Conservation (phyloP, 257 asterid genomes). For the Vinca minor region DNA sequence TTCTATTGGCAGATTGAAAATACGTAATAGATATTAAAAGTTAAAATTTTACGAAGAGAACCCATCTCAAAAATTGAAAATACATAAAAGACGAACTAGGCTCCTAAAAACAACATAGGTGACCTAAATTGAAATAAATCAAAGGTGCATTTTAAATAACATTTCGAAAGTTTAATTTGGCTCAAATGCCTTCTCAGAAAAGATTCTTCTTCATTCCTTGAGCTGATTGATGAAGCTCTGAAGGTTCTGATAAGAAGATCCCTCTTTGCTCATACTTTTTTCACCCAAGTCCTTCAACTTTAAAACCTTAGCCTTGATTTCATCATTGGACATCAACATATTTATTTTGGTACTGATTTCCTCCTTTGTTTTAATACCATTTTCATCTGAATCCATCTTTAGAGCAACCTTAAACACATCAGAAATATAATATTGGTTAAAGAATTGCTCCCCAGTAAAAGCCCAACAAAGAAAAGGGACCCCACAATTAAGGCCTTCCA, state of each 20-base stretch:
- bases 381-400: constrained; percentile 23
- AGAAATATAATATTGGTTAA: constrained; percentile 28
- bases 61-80: no score
- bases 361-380: constrained; percentile 23
- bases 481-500: constrained; percentile 28
- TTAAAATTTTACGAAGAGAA: no score
- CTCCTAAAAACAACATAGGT: no score
- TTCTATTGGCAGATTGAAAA: no score
- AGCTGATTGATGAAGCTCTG: constrained; percentile 13
- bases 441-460: constrained; percentile 28
- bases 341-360: constrained; percentile 33
- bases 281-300: constrained; percentile 21
- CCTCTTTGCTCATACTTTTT: constrained; percentile 24
- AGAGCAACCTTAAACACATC: constrained; percentile 37
- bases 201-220: no score
- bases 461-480: constrained; percentile 45
- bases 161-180: no score
- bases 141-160: no score
- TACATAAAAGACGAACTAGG: no score
- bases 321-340: constrained; percentile 10
- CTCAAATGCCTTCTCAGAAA: no score
- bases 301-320: constrained; percentile 28
- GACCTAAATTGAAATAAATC: no score
- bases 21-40: no score
- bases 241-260: constrained; percentile 33